Evolutionary conservation across 805 yeast species (phyloP), one percentile per base, ranked within the genome.

Genomic region (Starmerella scarabaei): DNA sequence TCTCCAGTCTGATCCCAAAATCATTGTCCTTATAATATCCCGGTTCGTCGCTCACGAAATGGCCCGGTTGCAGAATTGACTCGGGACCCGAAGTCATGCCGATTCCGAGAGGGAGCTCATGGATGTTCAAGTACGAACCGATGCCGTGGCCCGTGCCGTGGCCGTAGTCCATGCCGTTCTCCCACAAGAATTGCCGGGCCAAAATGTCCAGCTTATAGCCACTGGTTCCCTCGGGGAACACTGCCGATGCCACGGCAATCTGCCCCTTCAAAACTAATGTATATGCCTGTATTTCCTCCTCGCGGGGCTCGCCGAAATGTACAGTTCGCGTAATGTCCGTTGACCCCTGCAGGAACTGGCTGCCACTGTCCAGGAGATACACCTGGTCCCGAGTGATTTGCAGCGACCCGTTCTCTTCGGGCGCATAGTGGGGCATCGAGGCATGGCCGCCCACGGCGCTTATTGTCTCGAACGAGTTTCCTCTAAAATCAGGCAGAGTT

Each of bases 61-160:
- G 83, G 6, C 96, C 96, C 7, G 68, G 66, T 38, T 65, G 59
- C 29, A 66, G 46, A 3, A 84, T 75, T 30, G 69, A 71, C 8
- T 71, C 61, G 52, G 68, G 67, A 80, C 47, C 49, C 11, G 26
- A 9, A 20, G 45, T 19, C 39, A 44, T 42, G n/a, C 52, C 82
- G 45, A 91, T 75, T 9, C 91, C 94, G 40, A 88, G 70, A 1
- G 97, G 97, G 0, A 91, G 86, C 54, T 93, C 96, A 57, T 91
- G 99, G 16, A 91, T 96, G 57, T 80, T 78, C 35, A 93, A 72
- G 55, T 69, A 88, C 15, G 86, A 71, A 2, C 95, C 97, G 15
- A 91, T 80, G 2, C 99, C 98, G 59, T 91, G 99, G 1, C 97
- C 96, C 0, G 97, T 84, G 6, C 98, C 98, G 60, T 91, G 99